These are phyloP conservation scores for Fusarium buharicum DNA, from an alignment of 2,329 filamentous ascomycete genomes.

Conservation along the genomic window DNA sequence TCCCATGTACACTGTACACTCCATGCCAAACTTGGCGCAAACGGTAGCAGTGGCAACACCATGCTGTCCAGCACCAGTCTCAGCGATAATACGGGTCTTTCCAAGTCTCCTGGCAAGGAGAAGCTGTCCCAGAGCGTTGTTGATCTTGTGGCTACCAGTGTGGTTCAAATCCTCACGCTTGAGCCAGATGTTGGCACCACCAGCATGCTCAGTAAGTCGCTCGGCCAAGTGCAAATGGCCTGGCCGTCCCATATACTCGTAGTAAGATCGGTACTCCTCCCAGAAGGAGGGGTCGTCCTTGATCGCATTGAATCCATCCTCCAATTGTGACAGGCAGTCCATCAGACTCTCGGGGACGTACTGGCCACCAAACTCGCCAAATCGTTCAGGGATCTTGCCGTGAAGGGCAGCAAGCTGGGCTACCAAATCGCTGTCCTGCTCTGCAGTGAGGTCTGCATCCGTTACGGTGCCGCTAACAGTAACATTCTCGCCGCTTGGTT, in stretches of 20 bases:
- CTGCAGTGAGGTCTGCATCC: constrained; percentile 71
- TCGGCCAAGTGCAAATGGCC: constrained; percentile 91
- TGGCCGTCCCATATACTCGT: constrained; percentile 95
- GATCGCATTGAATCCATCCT: constrained; percentile 89
- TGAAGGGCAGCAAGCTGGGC: constrained; percentile 88
- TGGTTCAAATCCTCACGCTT: constrained; percentile 99
- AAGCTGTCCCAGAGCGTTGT: constrained; percentile 95
- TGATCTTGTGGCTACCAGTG: constrained; percentile 99
- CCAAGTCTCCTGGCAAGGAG: constrained; percentile 86
- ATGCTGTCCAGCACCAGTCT: constrained; percentile 97
- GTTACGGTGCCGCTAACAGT: constrained; percentile 70
- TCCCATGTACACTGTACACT: constrained; percentile 98
- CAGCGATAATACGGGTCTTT: constrained; percentile 97
- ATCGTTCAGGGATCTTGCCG: constrained; percentile 81
- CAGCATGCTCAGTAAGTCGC: constrained; percentile 86
- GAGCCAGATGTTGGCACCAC: constrained; percentile 95
- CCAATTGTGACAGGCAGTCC: constrained; percentile 92
- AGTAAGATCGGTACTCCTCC: constrained; percentile 96
- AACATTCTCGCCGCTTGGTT: constrained; percentile 51
- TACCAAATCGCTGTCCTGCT: constrained; percentile 70
- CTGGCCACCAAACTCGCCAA: constrained; percentile 96
- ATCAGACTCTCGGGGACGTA: constrained; percentile 98
- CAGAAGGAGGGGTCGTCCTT: constrained; percentile 91
- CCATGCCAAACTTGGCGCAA: constrained; percentile 98
- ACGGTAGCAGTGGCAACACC: constrained; percentile 97